A percentile compares a stretch with the other conserved stretches of the same genome.
phyloP scores from a whole-genome alignment of 345 rosid genomes.

The Conringia planisiliqua region DNA sequence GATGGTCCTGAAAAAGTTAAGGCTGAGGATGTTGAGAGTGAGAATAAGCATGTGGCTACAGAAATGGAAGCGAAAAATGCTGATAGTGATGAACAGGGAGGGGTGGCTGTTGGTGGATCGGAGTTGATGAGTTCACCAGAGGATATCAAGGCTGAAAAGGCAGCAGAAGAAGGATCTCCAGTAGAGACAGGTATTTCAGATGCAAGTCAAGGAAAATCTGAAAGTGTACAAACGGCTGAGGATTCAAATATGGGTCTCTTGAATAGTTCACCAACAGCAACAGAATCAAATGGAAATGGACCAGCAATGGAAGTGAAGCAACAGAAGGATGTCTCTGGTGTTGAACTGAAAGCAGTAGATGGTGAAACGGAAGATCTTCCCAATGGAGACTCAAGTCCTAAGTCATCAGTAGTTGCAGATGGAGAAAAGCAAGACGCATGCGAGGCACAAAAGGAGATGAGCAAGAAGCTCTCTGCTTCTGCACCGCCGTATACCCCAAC shows the following conservation, averaged over 20 bases:
- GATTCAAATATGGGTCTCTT: constrained; percentile 27
- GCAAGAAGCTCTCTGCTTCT: constrained; percentile 91
- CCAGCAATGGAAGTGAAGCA: constrained; percentile 28
- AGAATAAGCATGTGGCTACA: constrained; percentile 28
- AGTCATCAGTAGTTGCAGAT: constrained; percentile 40
- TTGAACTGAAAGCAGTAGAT: constrained; percentile 32
- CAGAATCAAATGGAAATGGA: constrained; percentile 31
- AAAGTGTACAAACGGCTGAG: constrained; percentile 29
- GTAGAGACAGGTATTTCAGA: constrained; percentile 24
- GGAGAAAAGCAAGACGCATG: constrained; percentile 61
- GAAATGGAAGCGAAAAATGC: constrained; percentile 30
- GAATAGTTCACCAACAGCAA: constrained; percentile 25
- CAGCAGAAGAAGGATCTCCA: constrained; percentile 29
- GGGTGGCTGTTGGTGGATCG: constrained; percentile 22
- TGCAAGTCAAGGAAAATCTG: constrained; percentile 34
- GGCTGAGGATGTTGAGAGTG: constrained; percentile 34
- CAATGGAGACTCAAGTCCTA: constrained; percentile 32
- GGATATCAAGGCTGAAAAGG: constrained; percentile 28
- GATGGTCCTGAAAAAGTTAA: constrained; percentile 37
- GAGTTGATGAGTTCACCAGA: constrained; percentile 24
- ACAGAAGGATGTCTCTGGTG: constrained; percentile 38
- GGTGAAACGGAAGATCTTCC: constrained; percentile 38
- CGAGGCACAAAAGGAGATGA: constrained; percentile 65
- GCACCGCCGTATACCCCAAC: constrained; percentile 97
- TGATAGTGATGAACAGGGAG: constrained; percentile 34